A percentile compares a stretch with the other conserved stretches of the same genome.
These are phyloP conservation scores for Zymoseptoria ardabiliae DNA, from an alignment of 2,329 filamentous ascomycete genomes.

Conservation along the genomic window DNA sequence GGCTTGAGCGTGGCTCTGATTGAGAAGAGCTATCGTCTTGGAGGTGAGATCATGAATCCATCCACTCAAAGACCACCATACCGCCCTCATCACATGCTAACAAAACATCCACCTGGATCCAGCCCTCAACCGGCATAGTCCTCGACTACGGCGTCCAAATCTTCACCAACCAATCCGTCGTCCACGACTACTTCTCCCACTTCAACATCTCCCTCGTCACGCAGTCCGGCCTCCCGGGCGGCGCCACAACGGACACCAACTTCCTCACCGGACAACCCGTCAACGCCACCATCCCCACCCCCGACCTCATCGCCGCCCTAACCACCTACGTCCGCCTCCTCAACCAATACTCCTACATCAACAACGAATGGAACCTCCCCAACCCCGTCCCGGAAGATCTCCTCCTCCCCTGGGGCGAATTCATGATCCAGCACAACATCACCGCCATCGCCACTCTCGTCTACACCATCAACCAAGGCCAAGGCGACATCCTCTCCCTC, in stretches of 20 bases:
- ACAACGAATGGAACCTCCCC: constrained; percentile 39
- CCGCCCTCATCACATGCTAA: constrained; percentile 32
- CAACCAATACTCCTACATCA: constrained; percentile 28
- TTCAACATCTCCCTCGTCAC: constrained; percentile 35
- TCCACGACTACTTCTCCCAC: constrained; percentile 39
- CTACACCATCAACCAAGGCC: constrained; percentile 38
- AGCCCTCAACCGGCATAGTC: constrained; percentile 28
- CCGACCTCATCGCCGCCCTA: background rate
- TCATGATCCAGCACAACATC: constrained; percentile 43
- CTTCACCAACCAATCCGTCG: constrained; percentile 35
- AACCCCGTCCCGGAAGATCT: constrained; percentile 41
- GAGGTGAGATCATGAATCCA: constrained; percentile 17
- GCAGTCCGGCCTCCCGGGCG: constrained; percentile 14
- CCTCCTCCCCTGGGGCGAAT: constrained; percentile 42
- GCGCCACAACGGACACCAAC: constrained; percentile 23
- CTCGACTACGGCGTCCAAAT: constrained; percentile 35
- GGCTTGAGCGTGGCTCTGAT: constrained; percentile 33
- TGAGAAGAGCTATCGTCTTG: constrained; percentile 34
- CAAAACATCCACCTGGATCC: constrained; percentile 36
- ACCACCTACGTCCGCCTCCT: constrained; percentile 24
- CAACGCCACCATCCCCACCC: constrained; percentile 4
- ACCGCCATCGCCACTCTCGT: constrained; percentile 36
- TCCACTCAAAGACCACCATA: background rate
- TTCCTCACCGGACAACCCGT: constrained; percentile 23
- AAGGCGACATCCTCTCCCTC: constrained; percentile 38